phyloP scores from a whole-genome alignment of 2,329 filamentous ascomycete species.

The Ceratocystis huliohia region DNA sequence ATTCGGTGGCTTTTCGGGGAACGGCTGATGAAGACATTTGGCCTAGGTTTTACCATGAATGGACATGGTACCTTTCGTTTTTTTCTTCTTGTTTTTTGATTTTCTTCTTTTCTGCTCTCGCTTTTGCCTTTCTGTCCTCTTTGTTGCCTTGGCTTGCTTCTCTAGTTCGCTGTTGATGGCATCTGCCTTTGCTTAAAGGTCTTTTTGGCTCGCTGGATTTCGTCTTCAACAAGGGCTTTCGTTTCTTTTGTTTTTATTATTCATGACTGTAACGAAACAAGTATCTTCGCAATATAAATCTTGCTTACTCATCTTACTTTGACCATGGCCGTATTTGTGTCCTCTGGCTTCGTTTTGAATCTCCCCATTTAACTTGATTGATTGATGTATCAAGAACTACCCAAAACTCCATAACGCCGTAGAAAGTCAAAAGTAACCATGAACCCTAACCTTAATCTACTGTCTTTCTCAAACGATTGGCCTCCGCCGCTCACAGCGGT shows the following conservation, averaged over 20 bases:
- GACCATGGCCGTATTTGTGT: not conserved
- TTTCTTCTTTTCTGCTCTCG: not conserved
- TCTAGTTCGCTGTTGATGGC: not conserved
- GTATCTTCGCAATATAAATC: conserved; percentile 5
- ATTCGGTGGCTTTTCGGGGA: conserved; percentile 4
- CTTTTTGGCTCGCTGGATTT: not conserved
- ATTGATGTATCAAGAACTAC: not conserved
- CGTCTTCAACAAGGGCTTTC: not conserved
- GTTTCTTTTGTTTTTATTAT: not conserved
- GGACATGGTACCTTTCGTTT: conserved; percentile 17
- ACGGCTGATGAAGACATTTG: conserved; percentile 17
- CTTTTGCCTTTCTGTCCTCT: not conserved
- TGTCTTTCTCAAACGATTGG: not conserved
- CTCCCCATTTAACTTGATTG: not conserved
- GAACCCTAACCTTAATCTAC: conserved; percentile 19
- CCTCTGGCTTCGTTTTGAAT: not conserved
- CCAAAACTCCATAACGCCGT: conserved; percentile 23
- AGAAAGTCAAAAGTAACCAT: conserved; percentile 20
- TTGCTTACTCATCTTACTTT: not conserved
- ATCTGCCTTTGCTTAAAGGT: not conserved
- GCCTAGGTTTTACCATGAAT: conserved; percentile 18
- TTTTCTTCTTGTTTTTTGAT: not conserved
- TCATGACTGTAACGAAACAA: conserved; percentile 10
- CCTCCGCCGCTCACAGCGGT: conserved; percentile 22
- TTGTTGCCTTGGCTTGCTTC: not conserved